These are phyloP conservation scores for Scleroderma citrinum DNA, from an alignment of 768 basidiomycete species.

Conservation along the genomic window DNA sequence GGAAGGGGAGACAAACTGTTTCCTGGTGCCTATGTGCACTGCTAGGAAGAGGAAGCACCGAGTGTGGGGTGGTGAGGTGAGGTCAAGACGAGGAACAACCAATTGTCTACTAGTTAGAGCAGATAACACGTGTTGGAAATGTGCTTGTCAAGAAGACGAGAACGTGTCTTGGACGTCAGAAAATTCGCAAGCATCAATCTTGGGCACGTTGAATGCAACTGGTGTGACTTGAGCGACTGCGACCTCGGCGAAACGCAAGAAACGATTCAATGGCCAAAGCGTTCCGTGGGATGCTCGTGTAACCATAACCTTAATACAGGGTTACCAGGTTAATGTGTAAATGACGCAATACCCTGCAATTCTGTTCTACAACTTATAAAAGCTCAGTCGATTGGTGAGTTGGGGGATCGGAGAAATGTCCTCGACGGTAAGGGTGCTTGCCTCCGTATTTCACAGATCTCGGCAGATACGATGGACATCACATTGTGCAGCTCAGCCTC, in stretches of 20 bases:
- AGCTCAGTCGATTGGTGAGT: not conserved
- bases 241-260: not conserved
- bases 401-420: not conserved
- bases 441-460: constrained; percentile 1
- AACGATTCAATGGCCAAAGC: not conserved
- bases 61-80: constrained; percentile 19
- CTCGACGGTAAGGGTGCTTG: not conserved
- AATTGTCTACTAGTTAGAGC: constrained; percentile 34
- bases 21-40: not conserved
- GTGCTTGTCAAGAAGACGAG: constrained; percentile 23
- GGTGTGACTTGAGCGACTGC: not conserved
- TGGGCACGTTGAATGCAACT: constrained; percentile 7
- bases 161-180: constrained; percentile 15
- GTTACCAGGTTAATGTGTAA: not conserved
- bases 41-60: constrained; percentile 1
- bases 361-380: not conserved
- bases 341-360: constrained; percentile 6
- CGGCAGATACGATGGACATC: constrained; percentile 2
- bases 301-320: constrained; percentile 6
- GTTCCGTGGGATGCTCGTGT: not conserved
- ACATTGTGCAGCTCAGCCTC: not conserved
- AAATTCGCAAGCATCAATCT: constrained; percentile 3
- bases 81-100: constrained; percentile 30
- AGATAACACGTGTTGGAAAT: constrained; percentile 40
- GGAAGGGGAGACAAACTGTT: not conserved